Conservation (phyloP, 345 rosid species). For the Firmiana major region DNA sequence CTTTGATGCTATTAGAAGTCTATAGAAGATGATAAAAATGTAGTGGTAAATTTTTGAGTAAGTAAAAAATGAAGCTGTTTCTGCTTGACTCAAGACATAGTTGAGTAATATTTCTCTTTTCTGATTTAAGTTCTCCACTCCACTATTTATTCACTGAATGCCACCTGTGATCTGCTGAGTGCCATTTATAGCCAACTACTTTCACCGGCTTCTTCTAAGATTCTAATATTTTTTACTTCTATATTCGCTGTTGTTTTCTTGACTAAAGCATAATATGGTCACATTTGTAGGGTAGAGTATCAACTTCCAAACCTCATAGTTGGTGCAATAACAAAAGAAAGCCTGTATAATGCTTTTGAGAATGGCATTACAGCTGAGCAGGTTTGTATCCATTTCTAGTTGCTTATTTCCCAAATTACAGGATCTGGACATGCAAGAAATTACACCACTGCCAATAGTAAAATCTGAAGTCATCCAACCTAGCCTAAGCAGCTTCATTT, state of each 20-base stretch:
- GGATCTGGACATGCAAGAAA: background rate
- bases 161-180: background rate
- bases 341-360: constrained; percentile 81
- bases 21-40: background rate
- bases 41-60: background rate
- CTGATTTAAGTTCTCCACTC: background rate
- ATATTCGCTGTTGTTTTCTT: background rate
- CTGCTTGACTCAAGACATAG: background rate
- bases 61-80: background rate
- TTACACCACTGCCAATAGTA: background rate
- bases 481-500: constrained; percentile 6
- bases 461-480: background rate
- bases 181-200: background rate
- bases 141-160: background rate
- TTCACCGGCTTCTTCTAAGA: background rate
- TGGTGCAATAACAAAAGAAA: constrained; percentile 85
- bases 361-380: constrained; percentile 92
- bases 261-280: constrained; percentile 6
- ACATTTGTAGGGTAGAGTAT: constrained; percentile 72
- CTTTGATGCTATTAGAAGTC: background rate
- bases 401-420: background rate
- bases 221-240: background rate
- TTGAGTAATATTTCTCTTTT: background rate
- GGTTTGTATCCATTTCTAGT: constrained; percentile 33
- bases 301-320: constrained; percentile 95